These are phyloP conservation scores for Globomyces pollinis-pini DNA, from an alignment of 192 early-diverging fungal species.

Conservation along the genomic window DNA sequence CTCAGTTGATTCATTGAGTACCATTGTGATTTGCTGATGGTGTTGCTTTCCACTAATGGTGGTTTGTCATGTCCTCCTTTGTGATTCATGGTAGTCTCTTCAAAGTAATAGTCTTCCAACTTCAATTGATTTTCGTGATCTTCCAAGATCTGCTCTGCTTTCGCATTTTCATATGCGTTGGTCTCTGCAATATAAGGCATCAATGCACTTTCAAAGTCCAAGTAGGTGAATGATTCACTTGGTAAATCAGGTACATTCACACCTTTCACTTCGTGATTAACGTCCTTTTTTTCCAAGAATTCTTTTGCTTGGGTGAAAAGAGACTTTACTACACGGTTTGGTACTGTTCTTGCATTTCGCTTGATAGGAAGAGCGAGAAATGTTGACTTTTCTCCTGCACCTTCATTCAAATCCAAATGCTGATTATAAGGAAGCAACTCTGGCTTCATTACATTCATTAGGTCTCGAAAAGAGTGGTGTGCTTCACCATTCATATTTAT, in stretches of 20 bases:
- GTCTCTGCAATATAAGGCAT: constrained; percentile 16
- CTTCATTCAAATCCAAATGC: not conserved
- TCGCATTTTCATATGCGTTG: not conserved
- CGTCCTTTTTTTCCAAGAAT: constrained; percentile 10
- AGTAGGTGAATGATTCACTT: not conserved
- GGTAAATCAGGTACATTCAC: not conserved
- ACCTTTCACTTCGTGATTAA: constrained; percentile 11
- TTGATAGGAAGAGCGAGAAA: constrained; percentile 34
- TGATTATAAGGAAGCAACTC: constrained; percentile 6
- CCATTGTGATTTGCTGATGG: constrained; percentile 38
- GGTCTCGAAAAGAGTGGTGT: constrained; percentile 8
- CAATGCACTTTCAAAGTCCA: constrained; percentile 24
- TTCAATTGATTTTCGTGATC: constrained; percentile 2
- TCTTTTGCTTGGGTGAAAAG: not conserved
- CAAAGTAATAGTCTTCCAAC: constrained; percentile 12
- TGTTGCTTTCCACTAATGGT: not conserved
- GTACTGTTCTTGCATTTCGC: constrained; percentile 21
- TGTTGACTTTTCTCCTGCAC: constrained; percentile 22
- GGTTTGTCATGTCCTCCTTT: constrained; percentile 29
- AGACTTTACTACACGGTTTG: not conserved
- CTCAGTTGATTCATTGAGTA: constrained; percentile 41
- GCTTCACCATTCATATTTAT: not conserved
- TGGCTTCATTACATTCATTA: not conserved
- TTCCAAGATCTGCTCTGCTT: not conserved
- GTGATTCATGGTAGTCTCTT: constrained; percentile 6